A percentile compares a stretch with the other conserved stretches of the same genome.
phyloP scores from a whole-genome alignment of 331 rosid genomes.

The Ulmus americana region DNA sequence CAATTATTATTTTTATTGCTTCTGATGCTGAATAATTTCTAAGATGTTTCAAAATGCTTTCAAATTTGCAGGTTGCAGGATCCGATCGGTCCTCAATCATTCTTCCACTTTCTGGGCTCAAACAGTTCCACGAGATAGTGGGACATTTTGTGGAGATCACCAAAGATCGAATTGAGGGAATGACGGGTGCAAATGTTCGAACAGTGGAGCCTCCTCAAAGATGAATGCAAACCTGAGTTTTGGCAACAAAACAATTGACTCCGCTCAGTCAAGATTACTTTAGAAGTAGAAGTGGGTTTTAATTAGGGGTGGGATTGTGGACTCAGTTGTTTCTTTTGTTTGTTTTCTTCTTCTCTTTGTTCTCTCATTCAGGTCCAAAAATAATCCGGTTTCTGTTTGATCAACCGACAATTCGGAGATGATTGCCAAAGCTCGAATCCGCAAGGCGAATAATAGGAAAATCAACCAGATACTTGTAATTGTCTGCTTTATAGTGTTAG shows the following conservation, averaged over 20 bases:
- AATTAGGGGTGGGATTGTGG: constrained; percentile 30
- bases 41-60: not conserved
- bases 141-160: constrained; percentile 99
- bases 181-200: constrained; percentile 87
- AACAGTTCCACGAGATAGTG: constrained; percentile 90
- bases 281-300: constrained; percentile 50
- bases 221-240: constrained; percentile 40
- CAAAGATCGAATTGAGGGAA: constrained; percentile 87
- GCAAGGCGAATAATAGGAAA: constrained; percentile 46
- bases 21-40: not conserved
- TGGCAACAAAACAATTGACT: constrained; percentile 36
- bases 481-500: constrained; percentile 15
- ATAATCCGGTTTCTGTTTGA: constrained; percentile 61
- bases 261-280: constrained; percentile 35
- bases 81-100: constrained; percentile 96
- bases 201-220: constrained; percentile 93
- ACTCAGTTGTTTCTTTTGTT: constrained; percentile 31
- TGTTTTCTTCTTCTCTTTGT: constrained; percentile 31
- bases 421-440: constrained; percentile 39
- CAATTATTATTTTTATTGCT: not conserved
- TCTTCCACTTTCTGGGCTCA: constrained; percentile 94
- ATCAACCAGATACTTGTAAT: constrained; percentile 32
- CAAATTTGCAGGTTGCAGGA: constrained; percentile 84
- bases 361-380: constrained; percentile 53
- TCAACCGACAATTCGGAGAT: constrained; percentile 47